phyloP scores from a whole-genome alignment of 441 rosid genomes.

The Manihot esculenta region DNA sequence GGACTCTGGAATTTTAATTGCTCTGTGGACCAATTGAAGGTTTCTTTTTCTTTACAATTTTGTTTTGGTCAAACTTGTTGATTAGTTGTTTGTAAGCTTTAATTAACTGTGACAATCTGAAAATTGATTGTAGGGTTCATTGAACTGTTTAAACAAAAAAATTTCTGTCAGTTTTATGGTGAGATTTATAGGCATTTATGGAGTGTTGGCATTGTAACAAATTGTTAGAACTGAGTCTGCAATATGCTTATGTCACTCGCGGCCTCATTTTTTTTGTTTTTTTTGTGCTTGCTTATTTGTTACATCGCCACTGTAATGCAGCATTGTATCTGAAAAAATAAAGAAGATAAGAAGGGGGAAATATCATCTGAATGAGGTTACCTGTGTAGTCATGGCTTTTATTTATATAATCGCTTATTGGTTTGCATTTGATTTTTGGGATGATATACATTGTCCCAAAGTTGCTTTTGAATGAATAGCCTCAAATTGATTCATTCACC shows the following conservation, averaged over 20 bases:
- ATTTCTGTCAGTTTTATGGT: neutral
- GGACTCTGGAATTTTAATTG: neutral
- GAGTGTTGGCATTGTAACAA: neutral
- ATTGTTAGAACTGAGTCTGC: neutral
- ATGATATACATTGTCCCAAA: too few species aligned
- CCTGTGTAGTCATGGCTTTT: too few species aligned
- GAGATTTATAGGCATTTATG: neutral
- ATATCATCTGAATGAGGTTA: too few species aligned
- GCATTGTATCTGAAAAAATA: neutral
- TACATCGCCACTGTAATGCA: neutral
- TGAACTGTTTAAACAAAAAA: conserved; percentile 1
- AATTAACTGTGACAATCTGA: neutral
- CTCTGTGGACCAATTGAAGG: neutral
- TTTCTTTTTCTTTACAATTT: neutral
- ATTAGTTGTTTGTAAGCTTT: conserved; percentile 9
- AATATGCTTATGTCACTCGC: neutral
- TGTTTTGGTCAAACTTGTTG: neutral
- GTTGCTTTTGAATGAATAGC: too few species aligned
- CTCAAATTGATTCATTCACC: too few species aligned
- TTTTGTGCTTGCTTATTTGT: neutral
- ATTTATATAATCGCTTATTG: too few species aligned
- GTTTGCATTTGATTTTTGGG: too few species aligned
- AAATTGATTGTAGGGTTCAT: neutral
- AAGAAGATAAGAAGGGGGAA: neutral
- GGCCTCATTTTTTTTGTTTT: neutral